Base-by-base conservation (phyloP, 768 basidiomycete species). In the Clitopilus hobsonii region DNA sequence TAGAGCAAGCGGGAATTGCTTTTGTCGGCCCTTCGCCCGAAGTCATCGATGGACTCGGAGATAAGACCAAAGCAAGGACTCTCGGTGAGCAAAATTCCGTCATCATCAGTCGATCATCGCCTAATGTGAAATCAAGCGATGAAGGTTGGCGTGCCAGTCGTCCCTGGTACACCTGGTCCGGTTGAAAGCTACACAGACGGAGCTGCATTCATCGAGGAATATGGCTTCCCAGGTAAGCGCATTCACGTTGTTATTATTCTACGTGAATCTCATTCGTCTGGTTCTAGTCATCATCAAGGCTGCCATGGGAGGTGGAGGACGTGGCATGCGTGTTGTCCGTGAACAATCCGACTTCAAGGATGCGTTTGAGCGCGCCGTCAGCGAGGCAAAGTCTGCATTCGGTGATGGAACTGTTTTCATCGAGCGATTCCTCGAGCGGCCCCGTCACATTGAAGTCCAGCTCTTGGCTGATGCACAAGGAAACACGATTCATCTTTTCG, bases 371-470 rank as follows among this genome's bases (percentile, higher is more conserved):
- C 89, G 94, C 56, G 96, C 97, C 13, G 93, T 94, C 58, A 86
- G 84, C 63, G 97, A 99, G 70, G 97, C 97, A 58, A 98, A 88
- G 72, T 83, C 92, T 50, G 94, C 97, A 16, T 99, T 99, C 67
- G 97, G 97, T 53, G 94, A 99, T 65, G 97, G 97, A 27, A 98
- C 95, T 26, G 97, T 98, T 60, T 98, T 99, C 74, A 97, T 98
- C 67, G 97, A 98, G 67, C 93, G 95, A 62, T 94, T 93, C 79
- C 81, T 98, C 53, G 95, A 98, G 71, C 89, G 91, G 51, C 97
- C 97, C 8, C 85, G 94, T 61, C 97, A 99, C 71, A 98, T 99
- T 58, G 97, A 98, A 71, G 95, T 97, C 28, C 96, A 98, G 73
- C 71, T 98, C 56, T 79, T 99, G 49, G 97, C 94, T 13, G 97